A percentile compares a stretch with the other conserved stretches of the same genome.
Evolutionary conservation across 768 basidiomycete genomes (phyloP).

Genomic region (Naematelia encephala): DNA sequence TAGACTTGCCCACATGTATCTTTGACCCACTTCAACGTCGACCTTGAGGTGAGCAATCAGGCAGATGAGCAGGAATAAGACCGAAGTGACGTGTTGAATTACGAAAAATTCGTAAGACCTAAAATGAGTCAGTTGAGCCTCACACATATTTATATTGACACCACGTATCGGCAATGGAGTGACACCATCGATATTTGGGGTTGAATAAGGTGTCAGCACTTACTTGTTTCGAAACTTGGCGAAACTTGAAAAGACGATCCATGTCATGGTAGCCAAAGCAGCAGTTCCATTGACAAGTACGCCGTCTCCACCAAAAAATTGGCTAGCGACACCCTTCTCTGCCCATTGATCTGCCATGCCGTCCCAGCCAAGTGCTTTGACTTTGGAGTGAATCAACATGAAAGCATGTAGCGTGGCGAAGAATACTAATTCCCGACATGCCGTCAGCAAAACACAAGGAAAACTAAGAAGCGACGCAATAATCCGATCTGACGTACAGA

Average conservation of each 20-base stretch:
- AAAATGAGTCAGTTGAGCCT: no score
- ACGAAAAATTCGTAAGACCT: slow-evolving; percentile 3
- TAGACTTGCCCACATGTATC: neutral
- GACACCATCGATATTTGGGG: no score
- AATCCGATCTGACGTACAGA: neutral
- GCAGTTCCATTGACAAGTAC: neutral
- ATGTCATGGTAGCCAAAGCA: neutral
- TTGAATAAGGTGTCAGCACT: no score
- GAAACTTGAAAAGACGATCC: slow-evolving; percentile 3
- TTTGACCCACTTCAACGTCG: neutral
- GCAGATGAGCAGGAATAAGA: neutral
- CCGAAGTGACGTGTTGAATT: neutral
- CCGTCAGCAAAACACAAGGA: neutral
- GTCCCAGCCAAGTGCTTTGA: neutral
- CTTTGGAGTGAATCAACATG: neutral
- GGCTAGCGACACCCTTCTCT: neutral
- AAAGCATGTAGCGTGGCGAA: neutral
- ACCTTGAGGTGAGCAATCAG: slow-evolving; percentile 2
- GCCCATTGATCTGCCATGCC: neutral
- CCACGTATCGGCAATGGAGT: no score
- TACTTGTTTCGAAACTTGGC: neutral
- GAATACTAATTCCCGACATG: neutral
- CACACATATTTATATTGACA: no score
- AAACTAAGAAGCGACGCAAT: neutral
- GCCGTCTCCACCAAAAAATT: neutral